Evolutionary conservation across 352 stramenopile species (phyloP).

Genomic region (Pythium aquatile): DNA sequence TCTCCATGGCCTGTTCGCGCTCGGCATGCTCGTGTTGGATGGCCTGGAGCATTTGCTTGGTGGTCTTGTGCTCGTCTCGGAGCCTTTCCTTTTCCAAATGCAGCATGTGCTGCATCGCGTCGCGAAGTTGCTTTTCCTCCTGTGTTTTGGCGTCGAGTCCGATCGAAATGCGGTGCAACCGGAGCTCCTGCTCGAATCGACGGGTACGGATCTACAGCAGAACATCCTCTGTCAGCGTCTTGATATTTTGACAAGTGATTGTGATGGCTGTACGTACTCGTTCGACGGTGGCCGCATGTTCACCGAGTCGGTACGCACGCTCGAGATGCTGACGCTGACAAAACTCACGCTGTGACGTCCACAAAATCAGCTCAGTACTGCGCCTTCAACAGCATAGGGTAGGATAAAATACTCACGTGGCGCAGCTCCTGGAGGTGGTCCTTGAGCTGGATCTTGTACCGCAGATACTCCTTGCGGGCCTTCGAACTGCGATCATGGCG

Average conservation of each 20-base stretch:
- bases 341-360: conserved; percentile 38
- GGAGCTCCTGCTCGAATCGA: conserved; percentile 67
- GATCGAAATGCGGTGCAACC: conserved; percentile 60
- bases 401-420: conserved; percentile 26
- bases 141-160: conserved; percentile 58
- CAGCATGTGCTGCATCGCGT: conserved; percentile 64
- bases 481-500: conserved; percentile 26
- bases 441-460: conserved; percentile 73
- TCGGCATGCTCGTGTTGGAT: conserved; percentile 64
- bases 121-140: conserved; percentile 65
- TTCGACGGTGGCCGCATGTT: conserved; percentile 67
- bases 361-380: not conserved
- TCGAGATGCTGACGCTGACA: conserved; percentile 62
- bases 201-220: conserved; percentile 48
- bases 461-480: conserved; percentile 46
- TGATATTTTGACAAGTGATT: too few species aligned
- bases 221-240: not conserved
- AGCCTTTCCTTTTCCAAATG: conserved; percentile 67
- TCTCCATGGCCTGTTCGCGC: conserved; percentile 60
- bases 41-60: conserved; percentile 41
- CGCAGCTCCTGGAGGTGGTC: conserved; percentile 64
- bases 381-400: too few species aligned
- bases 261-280: conserved; percentile 25
- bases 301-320: conserved; percentile 53
- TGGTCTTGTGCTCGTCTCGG: conserved; percentile 58